Conservation (phyloP, 2,329 filamentous ascomycete genomes). For the Penicillium sp. region DNA sequence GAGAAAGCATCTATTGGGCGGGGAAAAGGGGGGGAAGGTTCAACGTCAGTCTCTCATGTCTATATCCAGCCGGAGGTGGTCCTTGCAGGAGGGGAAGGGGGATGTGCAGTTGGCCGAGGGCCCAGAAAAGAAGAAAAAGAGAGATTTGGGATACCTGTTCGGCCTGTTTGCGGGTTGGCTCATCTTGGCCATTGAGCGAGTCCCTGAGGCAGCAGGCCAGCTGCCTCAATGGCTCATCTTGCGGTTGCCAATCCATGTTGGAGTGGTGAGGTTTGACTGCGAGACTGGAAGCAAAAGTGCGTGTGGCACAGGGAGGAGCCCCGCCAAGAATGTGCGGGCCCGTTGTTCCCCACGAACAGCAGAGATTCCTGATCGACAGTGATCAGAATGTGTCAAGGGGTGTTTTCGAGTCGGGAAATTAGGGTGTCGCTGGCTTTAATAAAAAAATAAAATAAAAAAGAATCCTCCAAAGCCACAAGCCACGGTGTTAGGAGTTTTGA, state of each 20-base stretch:
- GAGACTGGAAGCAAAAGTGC: constrained; percentile 28
- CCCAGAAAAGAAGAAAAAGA: constrained; percentile 13
- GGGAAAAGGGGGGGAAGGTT: background rate
- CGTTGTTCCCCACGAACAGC: constrained; percentile 7
- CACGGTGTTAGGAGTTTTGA: constrained; percentile 3
- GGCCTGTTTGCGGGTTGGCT: constrained; percentile 81
- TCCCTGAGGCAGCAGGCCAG: constrained; percentile 87
- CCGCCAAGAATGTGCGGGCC: constrained; percentile 33
- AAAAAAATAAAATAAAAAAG: background rate
- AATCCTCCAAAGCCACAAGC: background rate
- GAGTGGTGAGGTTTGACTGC: constrained; percentile 21
- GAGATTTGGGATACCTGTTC: constrained; percentile 69
- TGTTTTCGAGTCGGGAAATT: background rate
- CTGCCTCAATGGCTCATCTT: constrained; percentile 84
- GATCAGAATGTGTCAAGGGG: background rate
- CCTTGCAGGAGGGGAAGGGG: constrained; percentile 3
- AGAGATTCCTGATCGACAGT: constrained; percentile 1
- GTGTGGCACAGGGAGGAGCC: constrained; percentile 29
- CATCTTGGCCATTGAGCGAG: constrained; percentile 84
- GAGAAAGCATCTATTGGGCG: constrained; percentile 76
- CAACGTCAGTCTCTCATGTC: constrained; percentile 21
- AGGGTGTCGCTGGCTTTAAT: too few species aligned
- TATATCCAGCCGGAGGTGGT: background rate
- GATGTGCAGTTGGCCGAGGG: constrained; percentile 9
- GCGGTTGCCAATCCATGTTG: constrained; percentile 89